Evolutionary conservation across 2,329 filamentous ascomycete genomes (phyloP).

Genomic region (Emergomyces pasteurianus): DNA sequence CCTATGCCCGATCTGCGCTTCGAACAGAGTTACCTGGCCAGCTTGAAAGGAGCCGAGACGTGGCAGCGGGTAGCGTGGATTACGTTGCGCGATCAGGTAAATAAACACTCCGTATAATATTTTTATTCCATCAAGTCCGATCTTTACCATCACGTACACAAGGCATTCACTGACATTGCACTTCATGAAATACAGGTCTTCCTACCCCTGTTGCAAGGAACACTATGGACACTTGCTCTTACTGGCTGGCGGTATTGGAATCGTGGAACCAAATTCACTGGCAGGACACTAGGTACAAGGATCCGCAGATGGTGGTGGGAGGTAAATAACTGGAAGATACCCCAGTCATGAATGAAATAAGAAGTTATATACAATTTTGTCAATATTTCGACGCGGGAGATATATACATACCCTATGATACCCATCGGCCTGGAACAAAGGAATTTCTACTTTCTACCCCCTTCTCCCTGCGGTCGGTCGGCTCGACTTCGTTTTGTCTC

Average conservation of each 20-base stretch:
- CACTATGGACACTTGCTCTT: slow-evolving; percentile 75
- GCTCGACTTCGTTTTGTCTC: background rate
- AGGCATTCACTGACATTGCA: background rate
- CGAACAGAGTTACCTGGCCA: slow-evolving; percentile 94
- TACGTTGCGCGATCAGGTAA: slow-evolving; percentile 77
- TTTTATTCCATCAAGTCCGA: background rate
- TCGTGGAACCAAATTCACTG: slow-evolving; percentile 60
- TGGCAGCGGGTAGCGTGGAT: slow-evolving; percentile 74
- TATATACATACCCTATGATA: background rate
- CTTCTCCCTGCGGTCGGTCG: background rate
- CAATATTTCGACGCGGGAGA: background rate
- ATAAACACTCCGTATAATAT: background rate
- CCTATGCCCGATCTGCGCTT: slow-evolving; percentile 74
- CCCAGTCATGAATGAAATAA: slow-evolving; percentile 20
- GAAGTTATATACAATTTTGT: background rate
- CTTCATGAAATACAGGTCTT: slow-evolving; percentile 47
- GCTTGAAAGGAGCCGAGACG: slow-evolving; percentile 65
- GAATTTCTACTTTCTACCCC: background rate
- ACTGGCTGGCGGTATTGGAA: slow-evolving; percentile 90
- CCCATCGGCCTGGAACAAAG: background rate
- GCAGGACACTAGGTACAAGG: slow-evolving; percentile 62
- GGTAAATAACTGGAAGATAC: slow-evolving; percentile 80
- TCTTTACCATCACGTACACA: background rate
- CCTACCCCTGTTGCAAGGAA: slow-evolving; percentile 76
- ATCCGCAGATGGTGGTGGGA: slow-evolving; percentile 88